These are phyloP conservation scores for Amanita rubescens DNA, from an alignment of 768 basidiomycete genomes.

Conservation along the genomic window DNA sequence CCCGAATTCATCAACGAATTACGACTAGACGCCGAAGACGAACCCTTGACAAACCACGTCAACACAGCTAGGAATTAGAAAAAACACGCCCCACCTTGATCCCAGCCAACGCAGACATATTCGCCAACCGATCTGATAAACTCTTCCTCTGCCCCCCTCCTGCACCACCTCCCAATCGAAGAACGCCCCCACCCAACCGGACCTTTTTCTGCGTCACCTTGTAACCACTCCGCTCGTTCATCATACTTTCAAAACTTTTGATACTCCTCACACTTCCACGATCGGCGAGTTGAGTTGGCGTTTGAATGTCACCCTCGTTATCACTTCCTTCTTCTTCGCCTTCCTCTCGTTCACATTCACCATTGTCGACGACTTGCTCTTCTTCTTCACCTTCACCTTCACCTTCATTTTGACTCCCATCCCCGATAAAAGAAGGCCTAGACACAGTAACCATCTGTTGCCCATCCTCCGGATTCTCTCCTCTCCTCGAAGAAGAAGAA, in stretches of 20 bases:
- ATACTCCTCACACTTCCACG: slow-evolving; percentile 55
- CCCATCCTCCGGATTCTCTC: slow-evolving; percentile 30
- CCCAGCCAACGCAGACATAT: slow-evolving; percentile 56
- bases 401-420: slow-evolving; percentile 33
- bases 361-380: slow-evolving; percentile 9
- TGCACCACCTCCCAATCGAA: no score
- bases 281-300: no score
- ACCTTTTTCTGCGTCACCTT: slow-evolving; percentile 17
- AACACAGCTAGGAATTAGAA: slow-evolving; percentile 10
- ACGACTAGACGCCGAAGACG: no score
- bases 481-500: slow-evolving; percentile 22
- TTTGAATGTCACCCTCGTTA: slow-evolving; percentile 23
- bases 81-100: slow-evolving; percentile 34
- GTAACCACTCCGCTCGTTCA: slow-evolving; percentile 43
- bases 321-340: slow-evolving; percentile 31
- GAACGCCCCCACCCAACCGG: slow-evolving; percentile 12
- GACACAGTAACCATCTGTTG: slow-evolving; percentile 43
- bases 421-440: slow-evolving; percentile 37
- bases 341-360: slow-evolving; percentile 29
- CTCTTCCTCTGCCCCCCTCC: slow-evolving; percentile 44
- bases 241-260: slow-evolving; percentile 82
- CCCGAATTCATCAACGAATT: no score
- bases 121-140: slow-evolving; percentile 75
- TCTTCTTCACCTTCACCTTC: slow-evolving; percentile 19
- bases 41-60: no score